These are phyloP conservation scores for Tympanopsis confertula DNA, from an alignment of 2,329 filamentous ascomycete species.

Conservation along the genomic window DNA sequence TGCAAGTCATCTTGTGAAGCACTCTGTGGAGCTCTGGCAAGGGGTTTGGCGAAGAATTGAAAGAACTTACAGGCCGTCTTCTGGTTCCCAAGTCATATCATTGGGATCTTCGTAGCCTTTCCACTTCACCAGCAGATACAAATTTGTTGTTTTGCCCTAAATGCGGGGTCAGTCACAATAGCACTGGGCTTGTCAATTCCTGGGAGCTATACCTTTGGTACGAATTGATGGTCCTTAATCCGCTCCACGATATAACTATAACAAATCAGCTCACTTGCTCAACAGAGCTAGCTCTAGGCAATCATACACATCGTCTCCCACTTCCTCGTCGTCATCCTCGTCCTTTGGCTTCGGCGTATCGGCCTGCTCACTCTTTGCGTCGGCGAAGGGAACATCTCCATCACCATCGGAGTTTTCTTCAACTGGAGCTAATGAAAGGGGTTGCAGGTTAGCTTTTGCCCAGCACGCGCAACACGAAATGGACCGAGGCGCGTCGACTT, in stretches of 20 bases:
- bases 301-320: constrained; percentile 21
- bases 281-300: constrained; percentile 4
- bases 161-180: constrained; percentile 2
- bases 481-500: constrained; percentile 10
- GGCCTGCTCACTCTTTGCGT: not conserved
- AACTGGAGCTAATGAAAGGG: constrained; percentile 6
- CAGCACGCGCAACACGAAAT: constrained; percentile 4
- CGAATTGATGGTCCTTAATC: constrained; percentile 21
- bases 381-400: constrained; percentile 20
- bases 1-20: no score
- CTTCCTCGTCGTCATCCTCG: constrained; percentile 14
- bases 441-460: constrained; percentile 5
- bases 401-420: constrained; percentile 18
- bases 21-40: constrained; percentile 1
- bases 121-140: constrained; percentile 29
- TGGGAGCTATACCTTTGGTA: constrained; percentile 20
- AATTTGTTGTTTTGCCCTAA: constrained; percentile 18
- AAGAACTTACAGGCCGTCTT: constrained; percentile 24
- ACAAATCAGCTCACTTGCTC: constrained; percentile 5
- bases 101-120: constrained; percentile 26
- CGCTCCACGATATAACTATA: constrained; percentile 25
- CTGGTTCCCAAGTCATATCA: constrained; percentile 31
- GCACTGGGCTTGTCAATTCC: not conserved
- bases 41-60: not conserved
- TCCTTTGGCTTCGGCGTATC: constrained; percentile 3